Percentiles rank a stretch among this genome's conserved stretches.
These are phyloP conservation scores for Xylariaceae sp. DNA, from an alignment of 2,329 filamentous ascomycete species.

Conservation along the genomic window DNA sequence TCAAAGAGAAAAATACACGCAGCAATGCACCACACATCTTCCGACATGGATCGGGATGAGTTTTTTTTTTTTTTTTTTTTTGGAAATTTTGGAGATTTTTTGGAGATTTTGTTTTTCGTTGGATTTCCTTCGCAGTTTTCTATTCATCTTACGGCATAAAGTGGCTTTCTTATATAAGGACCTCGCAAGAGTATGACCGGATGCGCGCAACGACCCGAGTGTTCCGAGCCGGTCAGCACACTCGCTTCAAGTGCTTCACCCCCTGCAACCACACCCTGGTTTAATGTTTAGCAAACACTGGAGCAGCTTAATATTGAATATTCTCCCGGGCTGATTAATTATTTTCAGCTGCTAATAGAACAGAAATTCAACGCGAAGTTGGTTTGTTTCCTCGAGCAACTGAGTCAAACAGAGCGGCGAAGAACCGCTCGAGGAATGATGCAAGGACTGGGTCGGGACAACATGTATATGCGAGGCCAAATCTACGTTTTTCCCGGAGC, in stretches of 20 bases:
- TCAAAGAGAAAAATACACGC: conserved; percentile 54
- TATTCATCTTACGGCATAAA: conserved; percentile 36
- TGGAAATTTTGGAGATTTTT: neutral
- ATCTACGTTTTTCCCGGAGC: conserved; percentile 24
- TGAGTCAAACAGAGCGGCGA: conserved; percentile 26
- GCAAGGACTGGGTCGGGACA: conserved; percentile 25
- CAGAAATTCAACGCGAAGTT: conserved; percentile 30
- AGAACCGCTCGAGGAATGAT: conserved; percentile 26
- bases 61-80: neutral
- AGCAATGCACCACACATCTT: conserved; percentile 53
- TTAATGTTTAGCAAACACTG: conserved; percentile 42
- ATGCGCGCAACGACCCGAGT: conserved; percentile 8
- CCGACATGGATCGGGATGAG: conserved; percentile 46
- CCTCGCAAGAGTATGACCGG: conserved; percentile 32
- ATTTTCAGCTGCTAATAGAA: conserved; percentile 38
- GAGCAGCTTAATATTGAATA: conserved; percentile 33
- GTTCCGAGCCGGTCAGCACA: conserved; percentile 23
- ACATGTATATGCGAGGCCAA: conserved; percentile 25
- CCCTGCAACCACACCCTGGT: conserved; percentile 33
- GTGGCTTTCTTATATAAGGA: conserved; percentile 39
- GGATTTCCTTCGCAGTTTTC: conserved; percentile 34
- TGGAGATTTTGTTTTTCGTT: conserved; percentile 34
- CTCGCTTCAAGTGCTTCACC: conserved; percentile 36
- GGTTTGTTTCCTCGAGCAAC: conserved; percentile 26
- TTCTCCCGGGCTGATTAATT: conserved; percentile 36